Percentiles rank a stretch among this genome's conserved stretches.
Conservation (phyloP, 805 yeast species). For the Hanseniaspora occidentalis region DNA sequence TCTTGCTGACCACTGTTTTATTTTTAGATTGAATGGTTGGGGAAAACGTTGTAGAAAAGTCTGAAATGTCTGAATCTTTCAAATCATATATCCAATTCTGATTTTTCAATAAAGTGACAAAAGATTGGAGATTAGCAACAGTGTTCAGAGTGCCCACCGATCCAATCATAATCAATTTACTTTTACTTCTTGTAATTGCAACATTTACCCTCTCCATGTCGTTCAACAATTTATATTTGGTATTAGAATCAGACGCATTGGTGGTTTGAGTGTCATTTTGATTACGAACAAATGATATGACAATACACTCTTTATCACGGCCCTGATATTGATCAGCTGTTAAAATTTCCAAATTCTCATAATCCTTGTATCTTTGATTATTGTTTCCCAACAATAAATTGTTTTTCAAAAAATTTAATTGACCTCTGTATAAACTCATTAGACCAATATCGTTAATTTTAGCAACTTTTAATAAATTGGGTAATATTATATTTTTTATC, state of each 20-base stretch:
- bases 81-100: neutral
- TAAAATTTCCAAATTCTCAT: constrained; percentile 51
- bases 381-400: constrained; percentile 7
- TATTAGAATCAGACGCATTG: constrained; percentile 33
- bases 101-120: neutral
- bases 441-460: constrained; percentile 54
- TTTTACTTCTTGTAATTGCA: constrained; percentile 81
- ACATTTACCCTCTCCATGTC: constrained; percentile 94
- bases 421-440: constrained; percentile 82
- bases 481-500: constrained; percentile 45
- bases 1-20: too few relatives aligned
- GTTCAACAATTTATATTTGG: constrained; percentile 59
- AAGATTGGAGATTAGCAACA: neutral
- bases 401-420: constrained; percentile 38
- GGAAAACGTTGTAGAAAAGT: too few relatives aligned
- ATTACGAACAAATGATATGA: constrained; percentile 81
- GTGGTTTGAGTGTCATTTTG: neutral
- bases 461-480: constrained; percentile 15
- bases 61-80: constrained; percentile 4
- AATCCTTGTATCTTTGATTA: constrained; percentile 8
- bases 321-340: constrained; percentile 98
- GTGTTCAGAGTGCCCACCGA: constrained; percentile 49
- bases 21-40: too few relatives aligned
- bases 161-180: constrained; percentile 76
- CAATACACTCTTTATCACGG: constrained; percentile 82